Evolutionary conservation across 768 basidiomycete genomes (phyloP).

Genomic region (Mycena rosella): DNA sequence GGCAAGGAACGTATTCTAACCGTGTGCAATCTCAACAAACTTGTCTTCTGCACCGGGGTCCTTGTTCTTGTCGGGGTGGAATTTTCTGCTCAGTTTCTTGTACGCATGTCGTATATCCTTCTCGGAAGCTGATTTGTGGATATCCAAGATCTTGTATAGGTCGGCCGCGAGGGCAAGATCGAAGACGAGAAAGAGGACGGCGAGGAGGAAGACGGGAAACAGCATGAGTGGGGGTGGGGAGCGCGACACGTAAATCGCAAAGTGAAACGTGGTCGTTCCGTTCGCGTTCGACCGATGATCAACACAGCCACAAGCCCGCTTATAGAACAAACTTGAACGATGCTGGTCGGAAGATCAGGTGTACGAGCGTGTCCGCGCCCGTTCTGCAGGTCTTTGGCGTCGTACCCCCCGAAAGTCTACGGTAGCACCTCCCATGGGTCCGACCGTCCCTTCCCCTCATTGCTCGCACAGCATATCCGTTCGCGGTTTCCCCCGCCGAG

Average conservation of each 20-base stretch:
- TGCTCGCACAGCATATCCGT: conserved; percentile 24
- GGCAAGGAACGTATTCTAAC: conserved; percentile 56
- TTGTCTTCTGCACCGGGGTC: conserved; percentile 83
- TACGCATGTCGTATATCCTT: conserved; percentile 94
- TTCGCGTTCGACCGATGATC: neutral
- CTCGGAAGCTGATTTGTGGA: conserved; percentile 85
- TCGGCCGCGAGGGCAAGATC: conserved; percentile 69
- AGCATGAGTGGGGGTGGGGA: conserved; percentile 44
- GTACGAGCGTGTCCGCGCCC: neutral
- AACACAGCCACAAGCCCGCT: too few relatives aligned
- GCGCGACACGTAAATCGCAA: neutral
- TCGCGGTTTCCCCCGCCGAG: conserved; percentile 18
- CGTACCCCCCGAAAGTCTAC: conserved; percentile 32
- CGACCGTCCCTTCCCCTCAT: conserved; percentile 1
- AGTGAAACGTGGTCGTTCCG: neutral
- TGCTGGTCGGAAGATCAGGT: too few relatives aligned
- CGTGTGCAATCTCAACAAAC: conserved; percentile 93
- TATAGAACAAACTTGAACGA: too few relatives aligned
- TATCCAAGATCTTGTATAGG: conserved; percentile 85
- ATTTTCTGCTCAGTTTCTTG: conserved; percentile 88
- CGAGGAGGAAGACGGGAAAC: conserved; percentile 49
- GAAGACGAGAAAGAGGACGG: conserved; percentile 51
- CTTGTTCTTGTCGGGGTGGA: conserved; percentile 96
- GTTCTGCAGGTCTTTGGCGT: conserved; percentile 1
- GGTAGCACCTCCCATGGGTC: neutral